Percentiles rank a stretch among this genome's conserved stretches.
phyloP scores from a whole-genome alignment of 106 monocot species.

The Dendrobium nobile region DNA sequence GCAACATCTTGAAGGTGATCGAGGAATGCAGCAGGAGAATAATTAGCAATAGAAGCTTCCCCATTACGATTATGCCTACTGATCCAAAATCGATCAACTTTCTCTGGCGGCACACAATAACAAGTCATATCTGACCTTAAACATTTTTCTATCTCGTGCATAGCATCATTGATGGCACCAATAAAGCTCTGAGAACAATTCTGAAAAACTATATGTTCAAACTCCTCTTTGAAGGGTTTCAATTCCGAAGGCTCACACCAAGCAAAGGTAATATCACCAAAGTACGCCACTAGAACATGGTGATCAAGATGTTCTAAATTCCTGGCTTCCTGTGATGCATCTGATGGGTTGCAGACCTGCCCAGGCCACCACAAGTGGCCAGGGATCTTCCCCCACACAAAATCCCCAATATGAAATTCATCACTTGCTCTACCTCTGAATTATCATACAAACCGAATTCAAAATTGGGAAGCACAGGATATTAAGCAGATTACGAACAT shows the following conservation, averaged over 20 bases:
- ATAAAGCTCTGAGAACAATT: background rate
- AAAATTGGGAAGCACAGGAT: background rate
- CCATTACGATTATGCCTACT: background rate
- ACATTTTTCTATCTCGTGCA: constrained; percentile 11
- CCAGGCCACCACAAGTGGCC: constrained; percentile 71
- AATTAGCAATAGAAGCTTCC: background rate
- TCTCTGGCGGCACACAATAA: constrained; percentile 22
- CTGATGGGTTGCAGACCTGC: constrained; percentile 27
- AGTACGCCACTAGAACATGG: constrained; percentile 28
- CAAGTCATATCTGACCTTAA: constrained; percentile 39
- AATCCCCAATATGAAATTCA: constrained; percentile 25
- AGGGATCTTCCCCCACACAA: constrained; percentile 73
- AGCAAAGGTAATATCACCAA: constrained; percentile 14
- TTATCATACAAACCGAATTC: background rate
- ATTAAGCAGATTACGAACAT: background rate
- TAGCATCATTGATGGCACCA: constrained; percentile 2
- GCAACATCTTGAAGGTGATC: background rate
- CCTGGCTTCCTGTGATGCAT: constrained; percentile 19
- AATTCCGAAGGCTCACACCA: constrained; percentile 17
- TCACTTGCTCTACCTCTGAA: background rate
- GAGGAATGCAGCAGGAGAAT: background rate
- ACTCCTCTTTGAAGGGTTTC: constrained; percentile 10
- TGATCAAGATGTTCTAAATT: constrained; percentile 1
- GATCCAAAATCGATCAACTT: background rate
- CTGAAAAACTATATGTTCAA: background rate